Base-by-base conservation (phyloP, 208 protist species). In the Sergeia podlipaevii region DNA sequence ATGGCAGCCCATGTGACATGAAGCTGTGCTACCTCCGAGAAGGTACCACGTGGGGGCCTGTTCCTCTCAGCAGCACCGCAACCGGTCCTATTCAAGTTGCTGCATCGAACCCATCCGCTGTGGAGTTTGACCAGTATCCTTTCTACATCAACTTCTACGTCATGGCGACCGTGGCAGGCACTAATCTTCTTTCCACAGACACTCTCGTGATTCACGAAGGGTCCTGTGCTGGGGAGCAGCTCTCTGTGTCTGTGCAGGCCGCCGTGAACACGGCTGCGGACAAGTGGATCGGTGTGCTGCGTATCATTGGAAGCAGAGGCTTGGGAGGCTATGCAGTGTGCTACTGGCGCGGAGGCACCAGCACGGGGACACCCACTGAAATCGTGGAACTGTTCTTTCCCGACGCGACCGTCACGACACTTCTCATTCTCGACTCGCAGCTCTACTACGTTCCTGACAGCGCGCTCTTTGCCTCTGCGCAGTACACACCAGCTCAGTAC, bases 21-120 rank as follows among this genome's bases (percentile, higher is more conserved):
- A 66, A 89, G 70, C 65, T 96, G 48, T 96, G 89, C 65, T 96
- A 96, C 72, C 51, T 46, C 39, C 83, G 85, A 27, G 47, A 37
- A 23, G 83, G 74, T 37, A 69, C 49, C 23, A 85, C 80, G 38
- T 96, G 89, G 89, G 78, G 80, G 5, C 77, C 80, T 7, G 89
- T 96, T 15, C 30, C 71, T 15, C 72, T 88, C 33, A 23, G 65
- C 30, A 54, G 26, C 11, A 11, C 43, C 23, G 47, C 70, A 2
- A 39, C 41, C 11, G 6, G 65, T 15, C 15, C 34, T 15, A 51
- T 89, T 7, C 17, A 61, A 33, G 66, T 93, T 10, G 41, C 77
- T n/a, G 74, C 78, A 29, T 80, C 83, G 5, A 85, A 93, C 68
- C 89, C 85, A 13, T 60, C 61, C 23, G 73, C 60, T 26, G 73